Base-by-base conservation (phyloP, 768 basidiomycete species). In the Xerocomellus amylosporus region DNA sequence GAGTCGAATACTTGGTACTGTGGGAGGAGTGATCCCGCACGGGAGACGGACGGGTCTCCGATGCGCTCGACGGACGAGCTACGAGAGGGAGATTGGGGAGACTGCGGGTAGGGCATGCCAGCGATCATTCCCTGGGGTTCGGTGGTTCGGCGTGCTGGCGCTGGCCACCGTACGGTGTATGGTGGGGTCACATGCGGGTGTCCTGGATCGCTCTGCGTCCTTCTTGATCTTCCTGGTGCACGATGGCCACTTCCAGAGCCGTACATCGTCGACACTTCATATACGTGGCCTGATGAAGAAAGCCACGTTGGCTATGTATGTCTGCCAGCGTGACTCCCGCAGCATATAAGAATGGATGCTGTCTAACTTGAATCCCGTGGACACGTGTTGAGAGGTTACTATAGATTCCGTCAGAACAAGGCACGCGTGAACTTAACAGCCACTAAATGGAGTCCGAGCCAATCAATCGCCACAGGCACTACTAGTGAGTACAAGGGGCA, bases 201-300 rank as follows among this genome's bases (percentile, higher is more conserved):
- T 26, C 59, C 66, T 31, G 69, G 63, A 50, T 70, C 69, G 43
- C 66, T 65, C 2, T 55, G 55, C 20, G 61, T 14, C 36, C 58
- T 57, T 28, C 50, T 56, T 17, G 64, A 46, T 41, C 48, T 53
- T 28, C 52, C 51, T 31, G 55, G 53, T 19, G 51, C 15, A 40
- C 42, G 67, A 33, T 51, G 44, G 5, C 51, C 45, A 33, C 31
- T 28, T 19, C 49, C 39, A 42, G 62, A 49, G 50, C 53, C 24
- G 46, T 59, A 49, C 68, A 62, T 65, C 19, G 45, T n/a, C 13
- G 28, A 40, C 42, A 22, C 24, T n/a, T 33, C 36, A 46, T 22
- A 9, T 51, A 15, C 17, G 44, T 55, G 51, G 47, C 14, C 15
- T 5, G 46, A 17, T 6, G 45, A 15, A 20, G 20, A 14, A 19